Percentiles rank a stretch among this genome's conserved stretches.
Evolutionary conservation across 495 filamentous ascomycete species (phyloP).

Genomic region (Penicillium macrosclerotiorum): DNA sequence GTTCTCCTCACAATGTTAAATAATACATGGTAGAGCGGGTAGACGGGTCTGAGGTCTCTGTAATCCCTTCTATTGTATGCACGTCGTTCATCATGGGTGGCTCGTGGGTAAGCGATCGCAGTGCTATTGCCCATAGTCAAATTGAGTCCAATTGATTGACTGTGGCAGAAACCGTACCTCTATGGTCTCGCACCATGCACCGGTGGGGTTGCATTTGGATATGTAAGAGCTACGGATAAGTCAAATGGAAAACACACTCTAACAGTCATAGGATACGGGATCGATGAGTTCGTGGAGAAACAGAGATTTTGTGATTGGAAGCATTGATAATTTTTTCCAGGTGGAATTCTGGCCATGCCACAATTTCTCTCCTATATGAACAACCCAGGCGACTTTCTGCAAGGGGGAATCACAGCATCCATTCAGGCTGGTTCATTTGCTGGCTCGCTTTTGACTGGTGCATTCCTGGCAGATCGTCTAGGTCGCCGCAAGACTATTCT

Average conservation of each 20-base stretch:
- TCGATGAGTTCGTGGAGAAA: constrained; percentile 13
- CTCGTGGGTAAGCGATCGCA: constrained; percentile 5
- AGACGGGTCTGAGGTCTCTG: background rate
- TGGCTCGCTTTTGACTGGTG: constrained; percentile 20
- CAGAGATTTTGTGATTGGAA: background rate
- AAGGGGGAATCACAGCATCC: constrained; percentile 23
- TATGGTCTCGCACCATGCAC: constrained; percentile 33
- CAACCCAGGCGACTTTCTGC: constrained; percentile 19
- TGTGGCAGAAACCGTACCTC: constrained; percentile 22
- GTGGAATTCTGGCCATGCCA: constrained; percentile 20
- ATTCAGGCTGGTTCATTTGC: constrained; percentile 22
- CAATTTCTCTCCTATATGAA: constrained; percentile 26
- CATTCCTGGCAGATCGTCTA: constrained; percentile 18
- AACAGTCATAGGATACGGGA: constrained; percentile 19
- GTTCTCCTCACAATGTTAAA: background rate
- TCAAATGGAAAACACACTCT: background rate
- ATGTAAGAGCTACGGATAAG: constrained; percentile 14
- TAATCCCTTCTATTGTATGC: background rate
- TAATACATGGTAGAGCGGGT: background rate
- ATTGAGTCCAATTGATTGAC: too few species aligned
- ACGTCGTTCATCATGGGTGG: constrained; percentile 4
- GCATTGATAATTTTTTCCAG: background rate
- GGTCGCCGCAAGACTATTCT: constrained; percentile 21
- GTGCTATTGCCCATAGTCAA: background rate
- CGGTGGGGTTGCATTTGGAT: constrained; percentile 31